These are phyloP conservation scores for Cutaneotrichosporon spelunceum DNA, from an alignment of 1,284 basidiomycete species.

Conservation along the genomic window DNA sequence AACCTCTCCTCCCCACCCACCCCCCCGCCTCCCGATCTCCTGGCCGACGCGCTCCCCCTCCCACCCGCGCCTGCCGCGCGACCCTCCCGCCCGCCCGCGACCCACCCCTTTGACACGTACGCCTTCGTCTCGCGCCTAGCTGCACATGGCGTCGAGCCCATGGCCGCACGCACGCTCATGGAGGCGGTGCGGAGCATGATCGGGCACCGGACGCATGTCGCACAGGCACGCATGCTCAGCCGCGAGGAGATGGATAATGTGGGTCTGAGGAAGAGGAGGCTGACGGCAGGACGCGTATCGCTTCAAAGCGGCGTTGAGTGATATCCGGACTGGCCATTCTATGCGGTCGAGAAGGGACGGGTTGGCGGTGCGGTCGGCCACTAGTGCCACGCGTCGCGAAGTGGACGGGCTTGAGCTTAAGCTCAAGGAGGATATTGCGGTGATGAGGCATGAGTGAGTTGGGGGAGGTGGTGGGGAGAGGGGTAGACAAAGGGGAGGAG, in stretches of 20 bases:
- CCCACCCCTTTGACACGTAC: conserved; percentile 52
- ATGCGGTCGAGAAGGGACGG: conserved; percentile 82
- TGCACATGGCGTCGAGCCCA: conserved; percentile 30
- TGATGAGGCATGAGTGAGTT: conserved; percentile 59
- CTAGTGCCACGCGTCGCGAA: conserved; percentile 75
- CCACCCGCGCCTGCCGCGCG: not conserved
- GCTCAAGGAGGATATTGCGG: conserved; percentile 89
- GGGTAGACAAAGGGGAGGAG: too few species aligned
- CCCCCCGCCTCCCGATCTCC: not conserved
- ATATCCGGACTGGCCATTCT: conserved; percentile 82
- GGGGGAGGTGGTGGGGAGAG: too few species aligned
- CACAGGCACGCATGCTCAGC: conserved; percentile 70
- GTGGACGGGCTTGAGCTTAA: conserved; percentile 82
- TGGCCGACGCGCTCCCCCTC: too few species aligned
- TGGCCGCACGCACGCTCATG: conserved; percentile 74
- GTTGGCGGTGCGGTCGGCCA: conserved; percentile 70
- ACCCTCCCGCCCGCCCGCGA: not conserved
- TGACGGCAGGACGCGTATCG: conserved; percentile 83
- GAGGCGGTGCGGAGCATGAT: conserved; percentile 76
- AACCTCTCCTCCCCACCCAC: not conserved
- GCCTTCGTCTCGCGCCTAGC: conserved; percentile 49
- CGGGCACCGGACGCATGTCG: conserved; percentile 69
- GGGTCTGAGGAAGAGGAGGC: conserved; percentile 45
- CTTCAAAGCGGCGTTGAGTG: conserved; percentile 87
- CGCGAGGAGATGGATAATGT: conserved; percentile 88